Base-by-base conservation (phyloP, 257 asterid genomes). In the Galeopsis tetrahit region DNA sequence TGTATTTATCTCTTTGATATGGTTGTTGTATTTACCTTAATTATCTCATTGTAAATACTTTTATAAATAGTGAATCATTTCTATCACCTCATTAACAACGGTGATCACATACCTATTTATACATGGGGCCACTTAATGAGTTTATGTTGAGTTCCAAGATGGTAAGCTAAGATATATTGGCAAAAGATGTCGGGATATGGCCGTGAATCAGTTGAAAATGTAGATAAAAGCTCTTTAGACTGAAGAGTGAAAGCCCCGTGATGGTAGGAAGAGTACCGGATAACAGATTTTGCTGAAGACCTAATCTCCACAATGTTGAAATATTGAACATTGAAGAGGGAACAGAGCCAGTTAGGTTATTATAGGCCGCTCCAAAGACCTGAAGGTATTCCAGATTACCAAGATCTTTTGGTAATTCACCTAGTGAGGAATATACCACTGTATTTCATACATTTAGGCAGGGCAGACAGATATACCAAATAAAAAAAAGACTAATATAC, bases 111-210 rank as follows among this genome's bases (percentile, higher is more conserved):
- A n/a, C n/a, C n/a, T n/a, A n/a, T n/a, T n/a, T n/a, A n/a, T n/a
- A n/a, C n/a, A n/a, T n/a, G n/a, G 63, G 56, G 49, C 88, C 88
- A 15, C 40, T 62, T 38, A 85, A 66, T 1, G 69, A 57, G 78
- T 83, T 85, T 10, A 7, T 11, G 33, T 3, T 7, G 59, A 86
- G 10, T 57, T 34, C 64, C 10, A 86, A 6, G 11, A 4, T 0
- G 4, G 17, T 32, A 13, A 86, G 85, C 52, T 55, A 40, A 10
- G 91, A 63, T 8, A 84, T 82, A 46, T 83, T 83, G 68, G 68
- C 55, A 33, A 81, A 51, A 0, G 69, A 59, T 39, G 10, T 15
- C 17, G 78, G 78, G n/a, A 73, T 65, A 9, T 55, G 10, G 4
- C 78, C 78, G 32, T 74, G 52, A 86, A 69, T 40, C 11, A 33